These are phyloP conservation scores for Kalaharituber pfeilii DNA, from an alignment of 2,329 filamentous ascomycete species.

Conservation along the genomic window DNA sequence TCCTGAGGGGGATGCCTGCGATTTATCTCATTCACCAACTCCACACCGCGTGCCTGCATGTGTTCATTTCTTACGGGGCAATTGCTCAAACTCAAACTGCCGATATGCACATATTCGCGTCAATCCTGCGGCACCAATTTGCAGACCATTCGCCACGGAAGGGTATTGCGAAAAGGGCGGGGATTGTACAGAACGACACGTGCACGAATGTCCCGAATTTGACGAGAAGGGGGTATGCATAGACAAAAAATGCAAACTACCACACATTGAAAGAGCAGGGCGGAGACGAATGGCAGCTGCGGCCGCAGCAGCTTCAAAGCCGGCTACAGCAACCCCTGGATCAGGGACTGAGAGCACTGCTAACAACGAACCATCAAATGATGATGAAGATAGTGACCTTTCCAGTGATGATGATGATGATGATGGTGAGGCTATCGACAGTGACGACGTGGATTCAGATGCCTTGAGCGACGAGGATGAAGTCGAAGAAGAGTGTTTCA, in stretches of 20 bases:
- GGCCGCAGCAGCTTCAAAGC: constrained; percentile 22
- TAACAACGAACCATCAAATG: constrained; percentile 26
- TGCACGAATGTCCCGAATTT: constrained; percentile 87
- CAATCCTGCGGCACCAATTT: constrained; percentile 60
- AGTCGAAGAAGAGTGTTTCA: constrained; percentile 30
- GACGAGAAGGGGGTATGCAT: constrained; percentile 77
- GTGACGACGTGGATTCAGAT: constrained; percentile 66
- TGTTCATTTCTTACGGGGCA: constrained; percentile 74
- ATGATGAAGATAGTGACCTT: constrained; percentile 46
- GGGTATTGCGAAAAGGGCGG: constrained; percentile 78
- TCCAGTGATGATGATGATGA: constrained; percentile 63
- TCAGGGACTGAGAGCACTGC: constrained; percentile 23
- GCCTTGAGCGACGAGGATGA: constrained; percentile 33
- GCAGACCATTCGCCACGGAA: constrained; percentile 63
- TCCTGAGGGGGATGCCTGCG: constrained; percentile 58
- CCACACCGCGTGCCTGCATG: constrained; percentile 75
- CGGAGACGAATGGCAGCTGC: constrained; percentile 47
- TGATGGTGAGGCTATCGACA: constrained; percentile 42
- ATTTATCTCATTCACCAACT: constrained; percentile 73
- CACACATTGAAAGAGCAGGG: constrained; percentile 74
- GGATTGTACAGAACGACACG: constrained; percentile 63
- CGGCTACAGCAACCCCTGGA: constrained; percentile 23
- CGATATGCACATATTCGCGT: constrained; percentile 73
- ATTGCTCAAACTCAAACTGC: constrained; percentile 74
- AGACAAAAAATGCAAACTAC: constrained; percentile 63